Conservation (phyloP, 371 early-diverging fungal species). For the Gilbertella persicaria region DNA sequence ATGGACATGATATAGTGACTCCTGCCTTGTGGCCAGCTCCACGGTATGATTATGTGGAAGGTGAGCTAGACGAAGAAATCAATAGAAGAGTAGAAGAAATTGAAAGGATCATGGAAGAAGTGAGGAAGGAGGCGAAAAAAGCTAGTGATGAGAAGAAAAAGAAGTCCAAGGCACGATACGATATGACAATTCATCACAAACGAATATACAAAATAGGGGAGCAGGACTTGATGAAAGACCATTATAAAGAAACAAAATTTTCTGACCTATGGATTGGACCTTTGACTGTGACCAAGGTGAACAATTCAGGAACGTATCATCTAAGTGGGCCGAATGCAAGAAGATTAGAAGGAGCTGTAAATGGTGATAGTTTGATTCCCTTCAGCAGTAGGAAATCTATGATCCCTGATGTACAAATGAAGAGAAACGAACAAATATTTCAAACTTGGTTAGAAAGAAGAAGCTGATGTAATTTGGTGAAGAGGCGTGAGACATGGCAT, state of each 20-base stretch:
- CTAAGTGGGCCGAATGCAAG: constrained; percentile 6
- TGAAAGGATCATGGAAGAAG: neutral
- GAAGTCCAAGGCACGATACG: neutral
- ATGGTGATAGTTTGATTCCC: constrained; percentile 13
- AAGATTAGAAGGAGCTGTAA: constrained; percentile 10
- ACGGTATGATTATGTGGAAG: constrained; percentile 17
- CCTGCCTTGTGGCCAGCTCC: constrained; percentile 22
- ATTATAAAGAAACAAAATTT: constrained; percentile 7
- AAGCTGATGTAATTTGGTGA: no score
- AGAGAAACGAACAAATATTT: neutral
- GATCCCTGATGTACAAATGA: constrained; percentile 16
- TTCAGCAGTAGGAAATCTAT: constrained; percentile 2
- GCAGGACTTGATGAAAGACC: constrained; percentile 18
- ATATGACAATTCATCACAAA: neutral
- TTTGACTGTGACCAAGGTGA: constrained; percentile 1
- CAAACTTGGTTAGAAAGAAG: no score
- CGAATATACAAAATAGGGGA: constrained; percentile 13
- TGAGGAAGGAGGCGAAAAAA: neutral
- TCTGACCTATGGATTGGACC: constrained; percentile 20
- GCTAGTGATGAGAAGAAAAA: neutral
- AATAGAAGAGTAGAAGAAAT: neutral
- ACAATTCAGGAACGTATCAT: constrained; percentile 12
- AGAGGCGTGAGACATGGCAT: no score
- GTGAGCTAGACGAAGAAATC: constrained; percentile 13
- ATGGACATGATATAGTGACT: constrained; percentile 19